These are phyloP conservation scores for Kwoniella sp. DNA, from an alignment of 768 basidiomycete genomes.

Conservation along the genomic window DNA sequence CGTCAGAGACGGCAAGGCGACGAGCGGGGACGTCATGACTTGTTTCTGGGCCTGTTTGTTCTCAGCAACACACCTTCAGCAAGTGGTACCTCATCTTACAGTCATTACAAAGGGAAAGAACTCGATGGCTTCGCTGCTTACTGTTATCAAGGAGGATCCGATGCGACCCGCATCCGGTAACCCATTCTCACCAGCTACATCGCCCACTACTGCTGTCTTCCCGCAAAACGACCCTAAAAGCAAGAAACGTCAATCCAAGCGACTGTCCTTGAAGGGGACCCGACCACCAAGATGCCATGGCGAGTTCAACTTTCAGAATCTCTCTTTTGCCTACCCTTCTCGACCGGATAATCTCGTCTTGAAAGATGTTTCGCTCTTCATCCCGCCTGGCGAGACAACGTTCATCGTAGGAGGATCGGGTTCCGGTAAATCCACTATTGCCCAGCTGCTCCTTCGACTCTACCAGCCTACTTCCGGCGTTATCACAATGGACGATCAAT, in stretches of 20 bases:
- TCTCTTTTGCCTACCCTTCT: slow-evolving; percentile 74
- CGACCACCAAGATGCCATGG: slow-evolving; percentile 68
- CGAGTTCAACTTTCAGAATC: slow-evolving; percentile 66
- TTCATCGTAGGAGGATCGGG: slow-evolving; percentile 80
- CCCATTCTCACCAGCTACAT: slow-evolving; percentile 30
- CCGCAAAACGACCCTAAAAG: neutral
- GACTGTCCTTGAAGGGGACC: slow-evolving; percentile 65
- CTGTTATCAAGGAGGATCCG: slow-evolving; percentile 61
- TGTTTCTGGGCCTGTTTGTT: slow-evolving; percentile 98
- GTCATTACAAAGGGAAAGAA: slow-evolving; percentile 78
- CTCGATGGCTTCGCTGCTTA: slow-evolving; percentile 70
- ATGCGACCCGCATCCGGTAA: slow-evolving; percentile 8
- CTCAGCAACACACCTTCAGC: slow-evolving; percentile 82
- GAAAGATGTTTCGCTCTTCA: slow-evolving; percentile 65
- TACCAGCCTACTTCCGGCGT: slow-evolving; percentile 69
- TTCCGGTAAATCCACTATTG: slow-evolving; percentile 74
- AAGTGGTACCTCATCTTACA: slow-evolving; percentile 80
- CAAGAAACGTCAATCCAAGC: slow-evolving; percentile 9
- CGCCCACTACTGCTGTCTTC: slow-evolving; percentile 9
- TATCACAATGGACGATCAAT: slow-evolving; percentile 79
- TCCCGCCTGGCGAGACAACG: slow-evolving; percentile 72
- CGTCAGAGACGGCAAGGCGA: slow-evolving; percentile 72
- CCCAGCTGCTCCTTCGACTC: slow-evolving; percentile 69
- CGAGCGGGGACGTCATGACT: slow-evolving; percentile 82
- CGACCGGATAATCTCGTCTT: slow-evolving; percentile 68